These are phyloP conservation scores for Candida chauliodis DNA, from an alignment of 805 yeast species.

Conservation along the genomic window DNA sequence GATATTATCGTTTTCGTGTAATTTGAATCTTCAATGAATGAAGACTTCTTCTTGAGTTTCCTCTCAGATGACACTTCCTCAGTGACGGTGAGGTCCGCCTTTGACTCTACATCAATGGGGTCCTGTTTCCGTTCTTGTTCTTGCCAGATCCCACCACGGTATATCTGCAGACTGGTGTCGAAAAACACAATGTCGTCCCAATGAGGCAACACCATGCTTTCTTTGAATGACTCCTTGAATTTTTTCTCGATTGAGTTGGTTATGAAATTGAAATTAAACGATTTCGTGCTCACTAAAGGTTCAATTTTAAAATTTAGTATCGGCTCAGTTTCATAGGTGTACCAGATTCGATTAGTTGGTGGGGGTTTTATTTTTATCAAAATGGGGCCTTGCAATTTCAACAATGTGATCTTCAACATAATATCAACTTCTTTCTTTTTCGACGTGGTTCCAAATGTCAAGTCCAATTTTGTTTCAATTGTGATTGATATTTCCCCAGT, in stretches of 20 bases:
- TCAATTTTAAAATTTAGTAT: constrained; percentile 70
- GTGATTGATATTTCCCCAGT: constrained; percentile 74
- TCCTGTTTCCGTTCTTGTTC: background rate
- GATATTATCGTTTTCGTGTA: constrained; percentile 10
- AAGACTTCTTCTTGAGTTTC: constrained; percentile 17
- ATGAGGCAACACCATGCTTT: constrained; percentile 77
- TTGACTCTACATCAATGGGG: background rate
- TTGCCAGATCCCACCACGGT: constrained; percentile 94
- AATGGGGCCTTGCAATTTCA: constrained; percentile 70
- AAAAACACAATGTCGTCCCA: constrained; percentile 85
- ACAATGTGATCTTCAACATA: constrained; percentile 64
- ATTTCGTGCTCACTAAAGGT: constrained; percentile 86
- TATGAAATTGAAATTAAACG: constrained; percentile 71
- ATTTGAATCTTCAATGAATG: constrained; percentile 1
- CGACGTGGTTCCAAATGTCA: constrained; percentile 74
- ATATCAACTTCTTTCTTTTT: constrained; percentile 73
- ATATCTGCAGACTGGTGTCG: constrained; percentile 63
- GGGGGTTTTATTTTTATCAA: constrained; percentile 76
- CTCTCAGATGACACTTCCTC: background rate
- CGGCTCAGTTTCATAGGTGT: constrained; percentile 79
- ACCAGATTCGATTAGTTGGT: constrained; percentile 90
- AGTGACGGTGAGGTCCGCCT: too few relatives aligned
- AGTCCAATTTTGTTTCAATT: constrained; percentile 73
- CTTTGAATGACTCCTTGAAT: constrained; percentile 73
- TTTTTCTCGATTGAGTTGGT: constrained; percentile 77